Percentiles rank a stretch among this genome's conserved stretches.
Conservation (phyloP, 176 grass and related monocot genomes). For the Triticum timopheevii region DNA sequence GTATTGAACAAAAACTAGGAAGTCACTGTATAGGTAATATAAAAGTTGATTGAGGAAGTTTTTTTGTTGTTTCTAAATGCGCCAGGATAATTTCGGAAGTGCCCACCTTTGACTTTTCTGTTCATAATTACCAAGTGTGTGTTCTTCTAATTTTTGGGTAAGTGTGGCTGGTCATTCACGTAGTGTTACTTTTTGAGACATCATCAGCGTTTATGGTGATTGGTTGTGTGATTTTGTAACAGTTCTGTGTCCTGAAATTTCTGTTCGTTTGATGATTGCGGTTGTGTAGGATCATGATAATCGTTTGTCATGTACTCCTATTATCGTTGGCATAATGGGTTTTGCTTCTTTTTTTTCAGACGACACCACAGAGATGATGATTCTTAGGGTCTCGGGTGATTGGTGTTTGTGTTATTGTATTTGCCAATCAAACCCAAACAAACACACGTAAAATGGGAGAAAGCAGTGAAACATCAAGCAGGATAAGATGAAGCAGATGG, state of each 20-base stretch:
- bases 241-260: not conserved
- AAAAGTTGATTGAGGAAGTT: not conserved
- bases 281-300: not conserved
- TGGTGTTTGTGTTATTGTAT: not conserved
- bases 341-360: slow-evolving; percentile 16
- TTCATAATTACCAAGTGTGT: not conserved
- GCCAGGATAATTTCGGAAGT: not conserved
- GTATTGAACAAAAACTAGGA: not conserved
- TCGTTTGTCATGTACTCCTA: not conserved
- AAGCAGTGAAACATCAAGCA: not conserved
- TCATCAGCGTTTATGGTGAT: not conserved
- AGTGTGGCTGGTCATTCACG: not conserved
- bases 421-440: not conserved
- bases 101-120: not conserved
- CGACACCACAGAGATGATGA: not conserved
- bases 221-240: not conserved
- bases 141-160: not conserved
- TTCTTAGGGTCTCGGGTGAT: not conserved
- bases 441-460: not conserved
- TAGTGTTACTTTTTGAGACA: not conserved
- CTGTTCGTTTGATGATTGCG: not conserved
- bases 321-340: not conserved
- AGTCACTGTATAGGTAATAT: not conserved
- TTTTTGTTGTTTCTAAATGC: not conserved
- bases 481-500: slow-evolving; percentile 2